Evolutionary conservation across 805 yeast genomes (phyloP).

Genomic region (Komagataella kurtzmanii): DNA sequence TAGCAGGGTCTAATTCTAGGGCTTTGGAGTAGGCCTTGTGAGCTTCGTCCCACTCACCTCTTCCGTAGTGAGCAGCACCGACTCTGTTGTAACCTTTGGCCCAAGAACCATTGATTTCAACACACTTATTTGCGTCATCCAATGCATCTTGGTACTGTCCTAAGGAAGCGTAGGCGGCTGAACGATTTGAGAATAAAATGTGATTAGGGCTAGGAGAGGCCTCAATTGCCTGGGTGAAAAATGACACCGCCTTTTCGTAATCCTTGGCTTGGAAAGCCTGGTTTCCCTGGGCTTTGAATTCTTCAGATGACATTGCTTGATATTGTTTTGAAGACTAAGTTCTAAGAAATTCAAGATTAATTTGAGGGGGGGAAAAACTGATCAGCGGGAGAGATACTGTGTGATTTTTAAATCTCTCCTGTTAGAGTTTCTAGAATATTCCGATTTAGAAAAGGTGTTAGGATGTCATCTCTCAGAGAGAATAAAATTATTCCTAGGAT

Average conservation of each 20-base stretch:
- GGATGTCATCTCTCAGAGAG: neutral
- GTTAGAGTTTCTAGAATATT: neutral
- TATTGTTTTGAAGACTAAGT: neutral
- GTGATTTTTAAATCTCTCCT: neutral
- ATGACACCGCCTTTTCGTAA: constrained; percentile 64
- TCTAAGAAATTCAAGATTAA: neutral
- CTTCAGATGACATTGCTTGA: constrained; percentile 45
- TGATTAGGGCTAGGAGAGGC: constrained; percentile 77
- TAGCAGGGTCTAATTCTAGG: constrained; percentile 63
- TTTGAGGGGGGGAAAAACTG: neutral
- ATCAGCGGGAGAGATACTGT: neutral
- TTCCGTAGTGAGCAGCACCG: constrained; percentile 88
- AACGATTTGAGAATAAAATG: constrained; percentile 86
- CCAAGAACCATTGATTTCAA: constrained; percentile 75
- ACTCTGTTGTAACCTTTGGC: constrained; percentile 91
- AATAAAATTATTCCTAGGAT: neutral
- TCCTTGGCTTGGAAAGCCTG: constrained; percentile 85
- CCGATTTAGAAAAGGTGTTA: neutral
- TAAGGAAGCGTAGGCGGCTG: constrained; percentile 79
- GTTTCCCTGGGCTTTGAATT: constrained; percentile 85
- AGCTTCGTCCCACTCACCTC: constrained; percentile 69
- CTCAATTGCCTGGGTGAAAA: constrained; percentile 78
- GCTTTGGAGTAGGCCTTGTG: constrained; percentile 62
- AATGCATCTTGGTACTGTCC: constrained; percentile 64
- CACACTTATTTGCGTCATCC: constrained; percentile 75